Evolutionary conservation across 2,329 filamentous ascomycete species (phyloP), one percentile per base, ranked within the genome.

Genomic region (Monilinia fructicola): DNA sequence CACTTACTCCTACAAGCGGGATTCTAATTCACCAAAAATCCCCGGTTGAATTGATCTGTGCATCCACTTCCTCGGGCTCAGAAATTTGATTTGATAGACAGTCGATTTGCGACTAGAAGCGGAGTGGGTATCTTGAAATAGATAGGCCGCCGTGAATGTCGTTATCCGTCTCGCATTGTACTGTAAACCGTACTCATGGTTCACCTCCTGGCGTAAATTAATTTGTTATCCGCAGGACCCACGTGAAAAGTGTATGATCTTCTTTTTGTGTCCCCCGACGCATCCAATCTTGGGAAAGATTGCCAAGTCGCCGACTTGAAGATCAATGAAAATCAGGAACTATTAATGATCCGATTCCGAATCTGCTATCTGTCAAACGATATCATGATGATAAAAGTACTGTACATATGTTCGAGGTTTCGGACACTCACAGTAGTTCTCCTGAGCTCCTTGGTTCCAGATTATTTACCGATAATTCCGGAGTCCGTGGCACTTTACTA

Each of bases 231-330:
- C 50, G 31, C 59, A 58, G 23, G 52, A 56, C 31, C 53, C 53
- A 46, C 40, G 52, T 64, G 53, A 58, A 56, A 48, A 48, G 42
- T 58, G 31, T 42, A 35, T 42, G n/a, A 65, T 26, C 58, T 50
- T 38, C 56, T 60, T 50, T 50, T 65, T 50, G 62, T 58, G 62
- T 31, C 62, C 53, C 62, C 53, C 53, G n/a, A 65, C 38, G 62
- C 40, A 64, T 38, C 38, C 31, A 65, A 52, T 58, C 62, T 58
- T 48, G 53, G 53, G 31, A 59, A 52, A 18, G 26, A 42, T 31
- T 31, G 53, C 62, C 62, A 65, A 65, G 62, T 65, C 62, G 62
- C 62, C 62, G 62, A 65, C 62, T 58, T 65, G 40, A 56, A 48
- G 53, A 64, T 58, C 53, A 42, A 28, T 38, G 44, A 12, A 60